Percentiles rank a stretch among this genome's conserved stretches.
phyloP scores from a whole-genome alignment of 305 asterid species.

The Solanum hybrid region DNA sequence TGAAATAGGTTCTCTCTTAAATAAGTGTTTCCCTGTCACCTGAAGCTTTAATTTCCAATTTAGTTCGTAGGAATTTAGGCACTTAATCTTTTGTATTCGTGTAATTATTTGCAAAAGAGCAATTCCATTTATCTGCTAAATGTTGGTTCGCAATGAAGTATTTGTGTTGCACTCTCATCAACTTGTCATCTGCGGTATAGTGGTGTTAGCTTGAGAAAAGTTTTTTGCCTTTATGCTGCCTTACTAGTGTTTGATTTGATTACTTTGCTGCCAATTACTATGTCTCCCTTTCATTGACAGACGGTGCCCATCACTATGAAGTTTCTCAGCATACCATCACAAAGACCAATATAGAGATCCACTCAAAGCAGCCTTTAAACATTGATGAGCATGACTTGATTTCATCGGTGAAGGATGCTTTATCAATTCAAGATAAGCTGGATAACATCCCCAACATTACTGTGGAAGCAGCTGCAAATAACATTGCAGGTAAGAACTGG shows the following conservation, averaged over 20 bases:
- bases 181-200: neutral
- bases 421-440: constrained; percentile 4
- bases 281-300: constrained; percentile 19
- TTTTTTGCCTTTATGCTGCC: neutral
- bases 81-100: neutral
- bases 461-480: constrained; percentile 1
- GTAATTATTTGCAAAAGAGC: neutral
- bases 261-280: neutral
- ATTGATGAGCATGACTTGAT: constrained; percentile 10
- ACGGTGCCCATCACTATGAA: constrained; percentile 19
- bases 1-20: neutral
- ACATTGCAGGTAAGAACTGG: constrained; percentile 14
- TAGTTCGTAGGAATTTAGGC: neutral
- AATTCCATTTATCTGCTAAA: neutral
- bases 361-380: constrained; percentile 23
- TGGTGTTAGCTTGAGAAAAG: neutral
- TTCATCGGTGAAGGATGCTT: constrained; percentile 18
- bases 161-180: neutral
- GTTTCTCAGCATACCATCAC: constrained; percentile 31
- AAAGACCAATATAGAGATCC: constrained; percentile 25
- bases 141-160: neutral
- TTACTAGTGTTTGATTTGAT: constrained; percentile 2
- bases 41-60: neutral
- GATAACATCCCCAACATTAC: constrained; percentile 7
- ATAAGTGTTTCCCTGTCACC: neutral